Base-by-base conservation (phyloP, 306 rosid species). In the Prunus padus region DNA sequence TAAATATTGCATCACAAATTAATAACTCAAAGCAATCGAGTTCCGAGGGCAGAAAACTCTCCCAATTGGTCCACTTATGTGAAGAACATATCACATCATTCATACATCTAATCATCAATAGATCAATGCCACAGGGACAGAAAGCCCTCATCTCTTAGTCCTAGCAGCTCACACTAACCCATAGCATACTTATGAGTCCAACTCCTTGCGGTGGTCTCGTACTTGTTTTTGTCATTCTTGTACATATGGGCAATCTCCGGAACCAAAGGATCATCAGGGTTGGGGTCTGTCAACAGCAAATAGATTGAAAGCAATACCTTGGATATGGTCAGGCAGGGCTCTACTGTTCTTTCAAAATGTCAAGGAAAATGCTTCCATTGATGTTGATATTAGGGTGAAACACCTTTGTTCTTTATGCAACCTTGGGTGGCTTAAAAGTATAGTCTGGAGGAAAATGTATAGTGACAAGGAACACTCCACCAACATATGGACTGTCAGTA, bases 171-270 rank as follows among this genome's bases (percentile, higher is more conserved):
- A 25, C 47, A 64, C 77, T 85, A 87, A 40, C 95, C 95, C 95
- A 87, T 87, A 42, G 89, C 92, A 76, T 90, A 87, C 86, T 90
- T 90, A 83, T 90, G 90, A 70, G 96, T 88, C 96, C 90, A 88
- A 90, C 96, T 88, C 85, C 92, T 87, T 3, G 96, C 92, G 2
- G 92, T 90, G 62, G 92, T 82, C 79, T 90, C 96, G 47, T 90
- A 90, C 86, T 90, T 90, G 88, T 71, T 79, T 80, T 77, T 78
- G 84, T 90, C 96, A 3, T 90, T 88, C 86, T 90, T 90, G 83
- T 88, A 88, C 96, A 90, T 88, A 79, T 90, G 92, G 25, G 96
- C 89, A 31, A 88, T 90, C 85, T 90, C 96, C 10, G 96, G 92
- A 80, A 90, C 96, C 88, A 88, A 72, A 22, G 92, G 96, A 19